phyloP scores from a whole-genome alignment of 148 eudicot genomes.

The Drosera capensis region DNA sequence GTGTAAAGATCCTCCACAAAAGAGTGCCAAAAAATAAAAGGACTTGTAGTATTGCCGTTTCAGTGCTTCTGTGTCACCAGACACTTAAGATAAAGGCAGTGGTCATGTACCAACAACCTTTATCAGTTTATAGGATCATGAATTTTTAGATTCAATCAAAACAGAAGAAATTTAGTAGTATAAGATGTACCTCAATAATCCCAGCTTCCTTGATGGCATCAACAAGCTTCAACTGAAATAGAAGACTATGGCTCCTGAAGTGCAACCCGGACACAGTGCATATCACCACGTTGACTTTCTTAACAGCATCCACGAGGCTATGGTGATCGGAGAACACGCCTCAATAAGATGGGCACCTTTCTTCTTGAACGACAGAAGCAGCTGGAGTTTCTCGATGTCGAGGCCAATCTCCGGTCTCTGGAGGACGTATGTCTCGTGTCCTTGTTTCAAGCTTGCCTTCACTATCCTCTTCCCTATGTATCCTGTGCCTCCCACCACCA shows the following conservation, averaged over 20 bases:
- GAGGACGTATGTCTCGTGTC: slow-evolving; percentile 46
- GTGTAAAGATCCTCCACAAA: neutral
- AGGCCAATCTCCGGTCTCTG: slow-evolving; percentile 36
- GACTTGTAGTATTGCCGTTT: too few relatives aligned
- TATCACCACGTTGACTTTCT: slow-evolving; percentile 58
- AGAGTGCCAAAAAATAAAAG: too few relatives aligned
- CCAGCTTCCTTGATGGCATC: slow-evolving; percentile 86
- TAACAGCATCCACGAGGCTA: slow-evolving; percentile 68
- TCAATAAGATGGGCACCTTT: slow-evolving; percentile 42
- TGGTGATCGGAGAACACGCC: slow-evolving; percentile 48
- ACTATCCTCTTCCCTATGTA: slow-evolving; percentile 41
- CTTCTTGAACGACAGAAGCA: slow-evolving; percentile 38
- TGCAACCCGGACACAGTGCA: slow-evolving; percentile 67
- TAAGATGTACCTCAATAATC: slow-evolving; percentile 43
- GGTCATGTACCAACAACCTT: too few relatives aligned
- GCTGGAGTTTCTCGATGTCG: slow-evolving; percentile 49
- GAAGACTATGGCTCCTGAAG: slow-evolving; percentile 46
- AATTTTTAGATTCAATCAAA: too few relatives aligned
- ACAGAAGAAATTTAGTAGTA: too few relatives aligned
- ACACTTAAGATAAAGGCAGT: too few relatives aligned
- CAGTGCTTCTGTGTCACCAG: too few relatives aligned
- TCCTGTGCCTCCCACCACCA: slow-evolving; percentile 64
- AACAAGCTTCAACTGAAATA: slow-evolving; percentile 63
- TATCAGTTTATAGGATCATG: too few relatives aligned
- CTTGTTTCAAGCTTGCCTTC: slow-evolving; percentile 33